Conservation (phyloP, 2,329 filamentous ascomycete genomes). For the Fusarium verticillioides region DNA sequence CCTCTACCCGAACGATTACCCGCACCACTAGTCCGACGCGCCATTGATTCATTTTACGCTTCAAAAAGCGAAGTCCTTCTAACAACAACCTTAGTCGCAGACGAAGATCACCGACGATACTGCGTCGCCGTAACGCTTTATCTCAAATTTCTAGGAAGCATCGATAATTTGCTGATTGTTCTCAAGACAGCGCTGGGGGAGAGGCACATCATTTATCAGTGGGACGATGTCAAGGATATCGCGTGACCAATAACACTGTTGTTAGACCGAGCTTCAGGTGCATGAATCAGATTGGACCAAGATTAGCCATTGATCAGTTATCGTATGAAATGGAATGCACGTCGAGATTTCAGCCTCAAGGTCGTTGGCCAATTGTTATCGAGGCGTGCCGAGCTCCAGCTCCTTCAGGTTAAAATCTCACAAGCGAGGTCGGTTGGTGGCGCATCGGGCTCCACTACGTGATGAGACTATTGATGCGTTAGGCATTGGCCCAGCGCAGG, state of each 20-base stretch:
- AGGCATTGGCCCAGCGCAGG: accelerated
- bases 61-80: constrained; percentile 44
- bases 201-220: constrained; percentile 48
- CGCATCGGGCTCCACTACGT: background rate
- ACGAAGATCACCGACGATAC: constrained; percentile 57
- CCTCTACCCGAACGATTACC: constrained; percentile 60
- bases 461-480: background rate
- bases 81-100: constrained; percentile 49
- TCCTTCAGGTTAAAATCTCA: background rate
- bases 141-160: constrained; percentile 54
- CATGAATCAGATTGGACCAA: background rate
- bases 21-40: constrained; percentile 55
- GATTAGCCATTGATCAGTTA: background rate
- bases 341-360: background rate
- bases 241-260: background rate
- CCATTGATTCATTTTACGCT: constrained; percentile 43
- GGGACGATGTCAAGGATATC: constrained; percentile 34
- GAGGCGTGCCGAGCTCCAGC: background rate
- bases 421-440: background rate
- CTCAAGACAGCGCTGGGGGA: constrained; percentile 59
- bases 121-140: constrained; percentile 59
- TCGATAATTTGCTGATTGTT: constrained; percentile 58
- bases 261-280: background rate
- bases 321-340: background rate
- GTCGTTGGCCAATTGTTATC: background rate